Conservation (phyloP, 257 asterid species). For the Haberlea rhodopensis region DNA sequence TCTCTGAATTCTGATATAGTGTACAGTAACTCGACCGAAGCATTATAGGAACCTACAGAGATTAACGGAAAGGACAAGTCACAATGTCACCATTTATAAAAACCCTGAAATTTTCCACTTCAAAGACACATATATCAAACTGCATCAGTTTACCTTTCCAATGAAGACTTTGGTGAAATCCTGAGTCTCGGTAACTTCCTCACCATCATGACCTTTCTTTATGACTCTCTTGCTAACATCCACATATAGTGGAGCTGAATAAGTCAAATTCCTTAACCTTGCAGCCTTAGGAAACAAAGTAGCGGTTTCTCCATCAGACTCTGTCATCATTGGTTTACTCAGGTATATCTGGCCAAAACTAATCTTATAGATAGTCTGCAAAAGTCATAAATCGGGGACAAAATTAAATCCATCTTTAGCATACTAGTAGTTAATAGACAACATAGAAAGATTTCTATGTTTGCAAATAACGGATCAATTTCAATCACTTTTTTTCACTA, state of each 20-base stretch:
- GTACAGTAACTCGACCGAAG: slow-evolving; percentile 96
- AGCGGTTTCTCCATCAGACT: slow-evolving; percentile 98
- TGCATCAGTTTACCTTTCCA: slow-evolving; percentile 67
- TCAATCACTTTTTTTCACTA: not conserved
- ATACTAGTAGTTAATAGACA: not conserved
- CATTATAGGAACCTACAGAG: slow-evolving; percentile 84
- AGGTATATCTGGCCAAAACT: slow-evolving; percentile 91
- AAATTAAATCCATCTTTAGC: slow-evolving; percentile 17
- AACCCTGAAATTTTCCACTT: slow-evolving; percentile 4
- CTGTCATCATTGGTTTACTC: slow-evolving; percentile 99
- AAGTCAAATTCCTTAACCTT: slow-evolving; percentile 89
- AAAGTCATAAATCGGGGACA: slow-evolving; percentile 19
- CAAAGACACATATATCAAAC: not conserved
- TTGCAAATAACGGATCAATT: not conserved
- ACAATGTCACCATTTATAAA: slow-evolving; percentile 10
- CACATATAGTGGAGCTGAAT: slow-evolving; percentile 94
- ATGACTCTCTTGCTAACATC: slow-evolving; percentile 86
- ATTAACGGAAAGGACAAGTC: slow-evolving; percentile 19
- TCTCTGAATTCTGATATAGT: slow-evolving; percentile 85
- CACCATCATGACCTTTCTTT: slow-evolving; percentile 97
- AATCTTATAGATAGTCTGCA: slow-evolving; percentile 90
- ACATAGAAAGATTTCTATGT: not conserved
- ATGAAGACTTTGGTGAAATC: slow-evolving; percentile 94
- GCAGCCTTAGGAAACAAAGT: slow-evolving; percentile 99
- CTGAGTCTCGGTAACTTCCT: slow-evolving; percentile 96